Conservation (phyloP, 306 rosid species). For the Malus fusca region DNA sequence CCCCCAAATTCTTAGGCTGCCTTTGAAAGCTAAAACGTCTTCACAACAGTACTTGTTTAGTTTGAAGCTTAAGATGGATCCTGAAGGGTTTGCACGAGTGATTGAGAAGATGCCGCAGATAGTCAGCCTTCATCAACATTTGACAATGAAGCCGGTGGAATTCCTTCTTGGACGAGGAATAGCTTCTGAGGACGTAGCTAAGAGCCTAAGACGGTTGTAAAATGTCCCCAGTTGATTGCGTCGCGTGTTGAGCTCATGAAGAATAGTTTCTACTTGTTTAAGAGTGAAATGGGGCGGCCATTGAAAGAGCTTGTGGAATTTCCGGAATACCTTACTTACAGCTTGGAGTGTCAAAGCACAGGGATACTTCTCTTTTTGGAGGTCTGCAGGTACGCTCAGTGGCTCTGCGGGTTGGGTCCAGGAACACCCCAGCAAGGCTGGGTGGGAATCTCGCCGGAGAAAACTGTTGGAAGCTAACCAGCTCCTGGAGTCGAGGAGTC, state of each 20-base stretch:
- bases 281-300: conserved; percentile 85
- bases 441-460: no score
- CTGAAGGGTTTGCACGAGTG: conserved; percentile 67
- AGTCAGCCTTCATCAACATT: conserved; percentile 73
- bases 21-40: conserved; percentile 81
- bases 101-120: conserved; percentile 94
- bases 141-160: conserved; percentile 72
- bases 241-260: conserved; percentile 73
- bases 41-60: conserved; percentile 76
- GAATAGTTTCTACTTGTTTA: conserved; percentile 71
- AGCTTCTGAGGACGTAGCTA: conserved; percentile 42
- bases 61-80: conserved; percentile 84
- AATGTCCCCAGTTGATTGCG: conserved; percentile 74
- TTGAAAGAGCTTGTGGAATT: conserved; percentile 71
- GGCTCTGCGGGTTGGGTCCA: no score
- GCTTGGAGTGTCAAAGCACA: conserved; percentile 41
- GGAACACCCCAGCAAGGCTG: no score
- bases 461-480: no score
- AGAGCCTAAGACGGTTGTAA: conserved; percentile 47
- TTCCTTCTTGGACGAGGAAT: conserved; percentile 64
- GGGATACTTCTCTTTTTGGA: no score
- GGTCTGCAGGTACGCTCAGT: no score
- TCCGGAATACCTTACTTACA: conserved; percentile 86
- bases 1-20: conserved; percentile 77
- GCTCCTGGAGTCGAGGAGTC: no score